phyloP scores from a whole-genome alignment of 306 rosid species.

The Echinosophora koreensis region DNA sequence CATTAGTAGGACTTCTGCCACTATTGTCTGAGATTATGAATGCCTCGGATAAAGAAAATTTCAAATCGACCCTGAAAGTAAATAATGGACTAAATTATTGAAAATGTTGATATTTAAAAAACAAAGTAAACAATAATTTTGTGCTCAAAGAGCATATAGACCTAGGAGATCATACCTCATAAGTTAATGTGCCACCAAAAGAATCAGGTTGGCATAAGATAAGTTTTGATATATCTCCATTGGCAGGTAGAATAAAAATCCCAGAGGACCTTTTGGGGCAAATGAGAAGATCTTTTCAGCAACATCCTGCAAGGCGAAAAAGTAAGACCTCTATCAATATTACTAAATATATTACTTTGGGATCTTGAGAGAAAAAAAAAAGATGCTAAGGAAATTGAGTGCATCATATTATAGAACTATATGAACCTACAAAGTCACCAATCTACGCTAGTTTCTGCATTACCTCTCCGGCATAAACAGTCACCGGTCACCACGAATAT shows the following conservation, averaged over 20 bases:
- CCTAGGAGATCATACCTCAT: constrained; percentile 66
- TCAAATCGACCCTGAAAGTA: constrained; percentile 84
- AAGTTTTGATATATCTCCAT: constrained; percentile 81
- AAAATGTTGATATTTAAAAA: not conserved
- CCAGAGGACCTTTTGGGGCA: constrained; percentile 71
- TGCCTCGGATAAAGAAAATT: constrained; percentile 81
- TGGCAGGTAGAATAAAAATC: constrained; percentile 80
- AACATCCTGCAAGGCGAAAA: constrained; percentile 69
- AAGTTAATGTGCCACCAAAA: constrained; percentile 76
- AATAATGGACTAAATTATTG: constrained; percentile 31
- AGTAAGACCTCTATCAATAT: constrained; percentile 37
- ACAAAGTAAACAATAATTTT: not conserved
- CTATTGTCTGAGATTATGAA: constrained; percentile 53
- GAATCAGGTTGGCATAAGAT: constrained; percentile 78
- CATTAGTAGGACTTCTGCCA: constrained; percentile 63
- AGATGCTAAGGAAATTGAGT: not conserved
- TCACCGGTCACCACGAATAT: no score
- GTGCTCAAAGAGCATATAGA: constrained; percentile 13
- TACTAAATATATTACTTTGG: constrained; percentile 15
- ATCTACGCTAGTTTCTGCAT: constrained; percentile 22
- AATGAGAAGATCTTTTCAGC: constrained; percentile 74
- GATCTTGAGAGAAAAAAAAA: constrained; percentile 39
- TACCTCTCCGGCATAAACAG: constrained; percentile 83
- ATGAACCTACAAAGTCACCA: constrained; percentile 26
- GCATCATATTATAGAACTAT: not conserved